phyloP scores from a whole-genome alignment of 2,329 filamentous ascomycete species.

The Alternaria gansuensis region DNA sequence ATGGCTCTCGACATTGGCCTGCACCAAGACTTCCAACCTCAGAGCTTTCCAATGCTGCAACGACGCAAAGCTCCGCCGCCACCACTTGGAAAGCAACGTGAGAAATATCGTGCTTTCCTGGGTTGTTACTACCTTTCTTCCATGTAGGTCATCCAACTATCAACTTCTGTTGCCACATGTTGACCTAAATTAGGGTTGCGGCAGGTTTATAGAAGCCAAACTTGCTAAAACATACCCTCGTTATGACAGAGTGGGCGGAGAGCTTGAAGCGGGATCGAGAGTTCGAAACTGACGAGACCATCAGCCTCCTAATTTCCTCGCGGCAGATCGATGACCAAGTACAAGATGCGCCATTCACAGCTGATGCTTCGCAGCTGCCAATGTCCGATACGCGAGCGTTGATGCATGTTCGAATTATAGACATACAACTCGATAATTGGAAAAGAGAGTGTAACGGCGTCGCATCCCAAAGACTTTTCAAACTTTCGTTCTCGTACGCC shows the following conservation, averaged over 20 bases:
- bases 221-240: constrained; percentile 39
- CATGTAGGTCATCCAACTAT: constrained; percentile 27
- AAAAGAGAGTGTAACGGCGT: constrained; percentile 24
- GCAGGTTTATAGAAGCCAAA: constrained; percentile 46
- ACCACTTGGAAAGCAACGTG: constrained; percentile 30
- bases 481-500: constrained; percentile 41
- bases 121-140: constrained; percentile 50
- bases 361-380: constrained; percentile 31
- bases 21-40: constrained; percentile 31
- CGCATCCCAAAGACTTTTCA: constrained; percentile 33
- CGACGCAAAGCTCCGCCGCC: constrained; percentile 25
- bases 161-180: neutral
- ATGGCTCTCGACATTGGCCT: constrained; percentile 47
- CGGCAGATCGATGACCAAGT: constrained; percentile 48
- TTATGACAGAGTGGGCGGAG: constrained; percentile 42
- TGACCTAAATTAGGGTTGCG: constrained; percentile 35
- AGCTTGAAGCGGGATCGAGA: constrained; percentile 33
- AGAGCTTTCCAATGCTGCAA: constrained; percentile 25
- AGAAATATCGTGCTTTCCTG: constrained; percentile 44
- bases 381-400: constrained; percentile 40
- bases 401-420: constrained; percentile 43
- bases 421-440: constrained; percentile 42
- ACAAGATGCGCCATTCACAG: constrained; percentile 40
- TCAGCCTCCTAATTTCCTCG: constrained; percentile 37
- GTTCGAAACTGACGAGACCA: constrained; percentile 39